Evolutionary conservation across 2,329 filamentous ascomycete species (phyloP), one percentile per base, ranked within the genome.

Genomic region (Leptographium wingfieldii): DNA sequence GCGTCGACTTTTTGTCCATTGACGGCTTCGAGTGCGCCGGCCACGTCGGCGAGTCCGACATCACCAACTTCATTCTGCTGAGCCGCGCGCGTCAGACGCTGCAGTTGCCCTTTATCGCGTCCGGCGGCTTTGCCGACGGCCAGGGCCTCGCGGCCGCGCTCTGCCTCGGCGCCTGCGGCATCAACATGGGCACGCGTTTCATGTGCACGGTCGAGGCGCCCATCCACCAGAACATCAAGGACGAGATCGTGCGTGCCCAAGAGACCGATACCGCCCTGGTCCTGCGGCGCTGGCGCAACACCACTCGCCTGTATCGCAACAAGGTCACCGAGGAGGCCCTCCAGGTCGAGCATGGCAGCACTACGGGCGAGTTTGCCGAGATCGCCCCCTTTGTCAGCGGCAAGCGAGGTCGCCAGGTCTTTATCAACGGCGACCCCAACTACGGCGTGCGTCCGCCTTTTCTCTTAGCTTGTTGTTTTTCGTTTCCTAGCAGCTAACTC

Each of bases 121-220:
- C 88, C 1, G 94, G 94, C 60, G 94, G 94, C 2, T 97, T 99
- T 70, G 92, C 91, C 14, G 94, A 99, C 71, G 94, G 94, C 0
- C 84, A 95, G 68, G 94, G 94, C 4, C 81, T 99, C 25, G 94
- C 94, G 1, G 94, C 92, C 2, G 94, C 94, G 9, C 77, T 99
- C 66, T 86, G 87, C 49, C 81, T 99, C 14, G 94, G 94, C 43
- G 94, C 94, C 0, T 89, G 90, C 71, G 94, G 94, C 64, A 86
- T 97, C 75, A 99, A 99, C 76, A 99, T 99, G 94, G 94, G 94
- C 61, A 99, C 94, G 11, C 80, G 94, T 51, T 99, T 97, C 77
- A 95, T 99, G 89, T 92, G 88, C 76, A 97, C 94, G 0, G 79
- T 92, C 53, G 94, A 97, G 74, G 86, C 92, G 19, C 94, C 94